phyloP scores from a whole-genome alignment of 2,329 filamentous ascomycete genomes.

The Domatiomyces catenatus region DNA sequence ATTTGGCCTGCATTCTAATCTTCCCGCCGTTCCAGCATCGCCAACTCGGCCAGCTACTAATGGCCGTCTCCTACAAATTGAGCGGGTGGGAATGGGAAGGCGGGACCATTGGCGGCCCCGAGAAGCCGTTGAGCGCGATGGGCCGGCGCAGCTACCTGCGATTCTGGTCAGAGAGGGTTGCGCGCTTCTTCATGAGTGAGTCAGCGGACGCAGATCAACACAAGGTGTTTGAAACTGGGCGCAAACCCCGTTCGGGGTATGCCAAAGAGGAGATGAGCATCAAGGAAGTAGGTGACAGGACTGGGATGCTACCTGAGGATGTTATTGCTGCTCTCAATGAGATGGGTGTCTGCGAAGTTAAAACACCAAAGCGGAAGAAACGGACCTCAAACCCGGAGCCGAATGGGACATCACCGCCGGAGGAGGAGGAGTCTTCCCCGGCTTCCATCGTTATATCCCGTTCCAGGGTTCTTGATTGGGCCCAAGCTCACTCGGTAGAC shows the following conservation, averaged over 20 bases:
- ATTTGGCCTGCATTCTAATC: conserved; percentile 85
- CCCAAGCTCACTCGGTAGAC: conserved; percentile 44
- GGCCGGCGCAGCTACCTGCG: conserved; percentile 68
- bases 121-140: conserved; percentile 80
- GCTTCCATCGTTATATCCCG: conserved; percentile 37
- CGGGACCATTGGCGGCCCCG: conserved; percentile 71
- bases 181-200: conserved; percentile 38
- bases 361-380: conserved; percentile 32
- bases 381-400: conserved; percentile 26
- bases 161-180: conserved; percentile 77
- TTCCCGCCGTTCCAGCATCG: conserved; percentile 93
- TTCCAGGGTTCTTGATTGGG: conserved; percentile 50
- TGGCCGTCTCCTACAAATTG: conserved; percentile 87
- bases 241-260: conserved; percentile 14
- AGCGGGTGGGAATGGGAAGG: conserved; percentile 53
- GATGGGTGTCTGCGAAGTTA: conserved; percentile 52
- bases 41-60: conserved; percentile 72
- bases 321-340: conserved; percentile 61
- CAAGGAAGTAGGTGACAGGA: conserved; percentile 56
- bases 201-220: conserved; percentile 19
- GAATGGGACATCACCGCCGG: conserved; percentile 27
- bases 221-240: conserved; percentile 24
- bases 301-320: conserved; percentile 75
- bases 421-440: conserved; percentile 17
- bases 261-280: conserved; percentile 43